Evolutionary conservation across 805 yeast species (phyloP), one percentile per base, ranked within the genome.

Genomic region (Kodamaea neixiangensis): DNA sequence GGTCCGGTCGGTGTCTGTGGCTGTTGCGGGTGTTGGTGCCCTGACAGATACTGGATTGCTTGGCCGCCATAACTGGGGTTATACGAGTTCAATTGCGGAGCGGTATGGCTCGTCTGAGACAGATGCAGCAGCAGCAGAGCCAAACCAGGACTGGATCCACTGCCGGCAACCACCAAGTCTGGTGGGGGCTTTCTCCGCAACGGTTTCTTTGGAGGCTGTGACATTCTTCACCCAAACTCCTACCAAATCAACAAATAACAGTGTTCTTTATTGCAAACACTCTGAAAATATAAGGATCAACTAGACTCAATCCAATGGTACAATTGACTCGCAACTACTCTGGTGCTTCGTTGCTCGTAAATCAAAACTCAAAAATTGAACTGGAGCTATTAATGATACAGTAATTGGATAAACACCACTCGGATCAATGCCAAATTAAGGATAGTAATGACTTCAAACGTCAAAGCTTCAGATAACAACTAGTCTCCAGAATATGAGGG

Each of bases 151-250:
- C 19, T 37, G 3, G 41, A 17, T 15, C 21, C 19, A 17, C 7
- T 15, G 21, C 20, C 14, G 15, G 17, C 25, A 9, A 19, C 48
- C 13, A 17, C 51, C 35, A 31, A 22, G 19, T 47, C 43, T 5
- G 66, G 67, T 11, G 71, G 71, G 3, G 71, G 71, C 43, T 64
- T 65, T 39, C 68, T 54, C 49, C 67, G 51, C 44, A 64, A 51
- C 9, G 61, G 42, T 47, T 54, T 61, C 50, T 53, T 60, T 3
- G 49, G 22, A 5, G 40, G 45, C 13, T 40, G 44, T n/a, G 49
- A 47, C 49, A 47, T 47, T 13, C 7, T 19, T 5, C 14, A n/a
- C n/a, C n/a, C n/a, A n/a, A n/a, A n/a, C n/a, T n/a, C n/a, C n/a
- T n/a, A n/a, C n/a, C n/a, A n/a, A n/a, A n/a, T n/a, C n/a, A n/a